phyloP scores from a whole-genome alignment of 1,284 basidiomycete genomes.

The Stygiomarasmius scandens region DNA sequence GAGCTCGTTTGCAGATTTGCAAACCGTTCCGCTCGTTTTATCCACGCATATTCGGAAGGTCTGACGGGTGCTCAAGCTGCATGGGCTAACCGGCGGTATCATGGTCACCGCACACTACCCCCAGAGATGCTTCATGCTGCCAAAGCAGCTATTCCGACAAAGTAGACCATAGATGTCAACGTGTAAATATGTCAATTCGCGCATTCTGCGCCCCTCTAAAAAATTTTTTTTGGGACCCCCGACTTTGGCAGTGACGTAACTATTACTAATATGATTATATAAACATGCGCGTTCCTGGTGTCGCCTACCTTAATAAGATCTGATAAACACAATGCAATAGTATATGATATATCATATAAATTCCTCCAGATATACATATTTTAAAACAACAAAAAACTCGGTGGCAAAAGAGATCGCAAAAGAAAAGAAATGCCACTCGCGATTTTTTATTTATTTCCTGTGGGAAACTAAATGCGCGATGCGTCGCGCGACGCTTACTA shows the following conservation, averaged over 20 bases:
- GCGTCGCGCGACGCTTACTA: too few species aligned
- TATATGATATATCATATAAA: too few species aligned
- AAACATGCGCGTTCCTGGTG: constrained; percentile 15
- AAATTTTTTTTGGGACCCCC: constrained; percentile 5
- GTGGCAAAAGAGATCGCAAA: too few species aligned
- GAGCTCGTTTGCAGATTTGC: constrained; percentile 14
- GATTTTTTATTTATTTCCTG: too few species aligned
- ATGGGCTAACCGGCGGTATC: constrained; percentile 17
- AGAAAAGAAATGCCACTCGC: too few species aligned
- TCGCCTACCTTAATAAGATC: constrained; percentile 10
- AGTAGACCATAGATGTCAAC: not conserved
- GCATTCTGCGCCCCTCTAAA: too few species aligned
- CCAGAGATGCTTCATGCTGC: constrained; percentile 5
- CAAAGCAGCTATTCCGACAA: not conserved
- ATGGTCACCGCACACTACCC: constrained; percentile 19
- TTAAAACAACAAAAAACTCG: too few species aligned
- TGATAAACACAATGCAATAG: too few species aligned
- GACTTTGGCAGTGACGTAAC: constrained; percentile 9
- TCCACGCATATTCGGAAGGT: constrained; percentile 18
- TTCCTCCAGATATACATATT: too few species aligned
- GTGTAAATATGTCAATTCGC: not conserved
- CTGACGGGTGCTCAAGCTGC: constrained; percentile 14
- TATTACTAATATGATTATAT: constrained; percentile 5
- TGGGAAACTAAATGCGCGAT: too few species aligned
- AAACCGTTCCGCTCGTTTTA: constrained; percentile 19